Base-by-base conservation (phyloP, 139 green algal species). In the Tetraselmis striata region DNA sequence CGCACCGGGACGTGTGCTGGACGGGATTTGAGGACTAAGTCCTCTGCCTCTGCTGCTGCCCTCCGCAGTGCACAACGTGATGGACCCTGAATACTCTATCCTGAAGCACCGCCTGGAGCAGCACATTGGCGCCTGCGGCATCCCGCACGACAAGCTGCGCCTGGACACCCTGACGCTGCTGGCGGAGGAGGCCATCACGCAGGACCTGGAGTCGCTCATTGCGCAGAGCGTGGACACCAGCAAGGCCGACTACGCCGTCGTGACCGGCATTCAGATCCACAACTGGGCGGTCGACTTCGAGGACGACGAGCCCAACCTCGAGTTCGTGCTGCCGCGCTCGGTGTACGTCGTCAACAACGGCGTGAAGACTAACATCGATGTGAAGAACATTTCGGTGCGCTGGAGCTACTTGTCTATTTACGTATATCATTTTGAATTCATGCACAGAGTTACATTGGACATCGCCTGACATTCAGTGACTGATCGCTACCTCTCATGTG, bases 211-310 rank as follows among this genome's bases (percentile, higher is more conserved):
- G 89, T 93, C 90, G 85, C 92, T 98, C 29, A 96, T 98, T 85
- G 84, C 82, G 58, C 86, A 95, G 83, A 89, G 91, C 24, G 93
- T 97, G 25, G 89, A 97, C 90, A 82, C 90, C 74, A 82, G 77
- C 30, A 93, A 93, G 80, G 92, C 94, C 30, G 93, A 98, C 89
- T 98, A 96, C 80, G 95, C 95, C 2, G 88, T 95, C 18, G 90
- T 97, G 24, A 89, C 94, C 0, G 95, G 95, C 79, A 87, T 97
- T 29, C 94, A 98, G 86, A 93, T 98, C 87, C 95, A 98, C 89
- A 93, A 92, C 87, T 95, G 91, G 91, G 85, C 86, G 30, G 45
- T 67, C 11, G 79, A 92, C 31, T 89, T 92, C 58, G 84, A 87
- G 75, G 23, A 77, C 58, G 78, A 87, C 30, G 79, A 81, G 28